These are phyloP conservation scores for Wickerhamiella dianesei DNA, from an alignment of 805 yeast species.

Conservation along the genomic window DNA sequence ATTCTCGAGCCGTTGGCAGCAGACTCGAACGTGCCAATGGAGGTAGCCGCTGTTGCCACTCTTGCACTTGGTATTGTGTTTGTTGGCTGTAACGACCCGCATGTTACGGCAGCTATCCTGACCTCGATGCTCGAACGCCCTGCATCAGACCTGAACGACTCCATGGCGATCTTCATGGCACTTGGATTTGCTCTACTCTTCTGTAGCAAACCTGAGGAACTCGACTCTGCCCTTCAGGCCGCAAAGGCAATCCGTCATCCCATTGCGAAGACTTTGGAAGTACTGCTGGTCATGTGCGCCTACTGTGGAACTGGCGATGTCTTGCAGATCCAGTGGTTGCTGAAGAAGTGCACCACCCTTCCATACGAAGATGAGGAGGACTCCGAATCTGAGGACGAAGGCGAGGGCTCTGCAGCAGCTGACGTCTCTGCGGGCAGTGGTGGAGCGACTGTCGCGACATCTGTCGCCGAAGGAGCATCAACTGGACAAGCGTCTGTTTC, in stretches of 20 bases:
- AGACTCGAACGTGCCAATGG: conserved; percentile 60
- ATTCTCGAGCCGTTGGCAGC: conserved; percentile 70
- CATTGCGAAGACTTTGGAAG: conserved; percentile 75
- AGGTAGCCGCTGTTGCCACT: conserved; percentile 74
- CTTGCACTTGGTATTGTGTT: conserved; percentile 86
- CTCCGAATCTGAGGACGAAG: conserved; percentile 37
- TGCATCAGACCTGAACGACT: conserved; percentile 58
- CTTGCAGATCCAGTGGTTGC: conserved; percentile 76
- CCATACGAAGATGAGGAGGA: conserved; percentile 47
- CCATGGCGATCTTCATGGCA: conserved; percentile 83
- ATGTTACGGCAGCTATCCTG: conserved; percentile 79
- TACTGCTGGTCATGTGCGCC: conserved; percentile 81
- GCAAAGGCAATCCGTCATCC: conserved; percentile 94
- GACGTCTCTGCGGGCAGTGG: conserved; percentile 20
- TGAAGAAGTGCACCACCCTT: conserved; percentile 67
- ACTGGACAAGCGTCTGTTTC: conserved; percentile 7
- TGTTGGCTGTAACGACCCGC: conserved; percentile 94
- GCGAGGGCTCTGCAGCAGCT: conserved; percentile 13
- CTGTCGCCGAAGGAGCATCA: conserved; percentile 25
- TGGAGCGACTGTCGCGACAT: conserved; percentile 11
- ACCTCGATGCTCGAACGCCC: conserved; percentile 84
- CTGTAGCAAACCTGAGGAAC: conserved; percentile 89
- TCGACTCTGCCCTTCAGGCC: conserved; percentile 79
- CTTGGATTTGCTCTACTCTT: conserved; percentile 82
- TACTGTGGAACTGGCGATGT: conserved; percentile 98